Conservation (phyloP, 805 yeast species). For the Suhomyces emberorum region DNA sequence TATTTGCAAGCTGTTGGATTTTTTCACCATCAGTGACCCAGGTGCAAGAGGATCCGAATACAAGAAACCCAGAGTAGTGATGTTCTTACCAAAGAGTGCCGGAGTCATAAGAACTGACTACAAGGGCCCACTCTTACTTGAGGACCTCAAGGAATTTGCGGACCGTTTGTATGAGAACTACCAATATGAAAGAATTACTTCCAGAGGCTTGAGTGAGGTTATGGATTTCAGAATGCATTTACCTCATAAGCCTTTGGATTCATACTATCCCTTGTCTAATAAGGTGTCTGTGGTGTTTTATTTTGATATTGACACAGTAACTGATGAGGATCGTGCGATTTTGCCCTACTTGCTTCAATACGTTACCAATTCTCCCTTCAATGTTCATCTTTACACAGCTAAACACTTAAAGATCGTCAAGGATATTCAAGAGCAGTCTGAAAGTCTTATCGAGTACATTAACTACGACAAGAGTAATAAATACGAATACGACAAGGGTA, state of each 20-base stretch:
- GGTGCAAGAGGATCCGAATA: conserved; percentile 5
- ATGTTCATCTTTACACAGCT: conserved; percentile 52
- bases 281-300: conserved; percentile 51
- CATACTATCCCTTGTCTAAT: conserved; percentile 37
- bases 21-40: conserved; percentile 26
- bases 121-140: conserved; percentile 30
- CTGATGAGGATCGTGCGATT: conserved; percentile 61
- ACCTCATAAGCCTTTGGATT: conserved; percentile 29
- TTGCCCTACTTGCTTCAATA: conserved; percentile 61
- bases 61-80: conserved; percentile 39
- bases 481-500: conserved; percentile 39
- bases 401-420: conserved; percentile 41
- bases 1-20: conserved; percentile 53
- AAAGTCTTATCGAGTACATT: conserved; percentile 39
- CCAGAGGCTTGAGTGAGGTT: conserved; percentile 26
- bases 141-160: conserved; percentile 42
- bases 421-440: conserved; percentile 40
- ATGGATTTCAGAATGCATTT: conserved; percentile 28
- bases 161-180: conserved; percentile 46
- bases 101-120: conserved; percentile 50
- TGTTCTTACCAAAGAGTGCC: conserved; percentile 50
- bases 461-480: conserved; percentile 39
- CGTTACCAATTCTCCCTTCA: conserved; percentile 53
- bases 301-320: conserved; percentile 47
- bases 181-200: conserved; percentile 32